These are phyloP conservation scores for Pseudogymnoascus verrucosus DNA, from an alignment of 2,329 filamentous ascomycete species.

Conservation along the genomic window DNA sequence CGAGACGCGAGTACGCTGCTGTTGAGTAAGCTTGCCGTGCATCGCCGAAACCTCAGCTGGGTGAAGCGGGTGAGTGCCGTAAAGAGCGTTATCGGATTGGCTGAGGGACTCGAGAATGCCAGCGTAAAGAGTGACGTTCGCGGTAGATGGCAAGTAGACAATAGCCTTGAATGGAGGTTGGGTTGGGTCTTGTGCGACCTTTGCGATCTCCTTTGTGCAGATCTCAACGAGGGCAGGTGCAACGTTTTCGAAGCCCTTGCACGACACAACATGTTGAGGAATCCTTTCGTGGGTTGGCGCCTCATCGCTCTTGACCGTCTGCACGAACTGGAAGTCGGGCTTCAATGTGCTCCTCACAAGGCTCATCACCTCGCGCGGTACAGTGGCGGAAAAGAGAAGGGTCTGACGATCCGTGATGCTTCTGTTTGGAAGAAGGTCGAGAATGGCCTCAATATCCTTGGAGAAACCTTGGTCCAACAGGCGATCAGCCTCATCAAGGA, in stretches of 20 bases:
- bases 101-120: slow-evolving; percentile 39
- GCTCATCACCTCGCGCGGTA: slow-evolving; percentile 72
- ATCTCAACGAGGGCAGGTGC: slow-evolving; percentile 61
- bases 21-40: slow-evolving; percentile 70
- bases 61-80: slow-evolving; percentile 20
- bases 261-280: slow-evolving; percentile 65
- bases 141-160: slow-evolving; percentile 76
- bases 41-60: slow-evolving; percentile 41
- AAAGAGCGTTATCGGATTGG: slow-evolving; percentile 13
- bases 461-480: slow-evolving; percentile 93
- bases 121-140: slow-evolving; percentile 59
- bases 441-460: slow-evolving; percentile 54
- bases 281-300: slow-evolving; percentile 77
- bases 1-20: slow-evolving; percentile 58
- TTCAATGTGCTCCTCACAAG: slow-evolving; percentile 71
- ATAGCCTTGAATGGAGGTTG: slow-evolving; percentile 73
- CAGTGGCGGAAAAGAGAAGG: slow-evolving; percentile 89
- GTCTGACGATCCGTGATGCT: slow-evolving; percentile 69
- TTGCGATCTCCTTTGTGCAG: slow-evolving; percentile 31
- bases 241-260: slow-evolving; percentile 65
- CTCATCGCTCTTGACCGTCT: slow-evolving; percentile 76
- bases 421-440: slow-evolving; percentile 53
- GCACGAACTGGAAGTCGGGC: slow-evolving; percentile 77
- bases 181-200: slow-evolving; percentile 11
- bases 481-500: slow-evolving; percentile 94